These are phyloP conservation scores for Fonsecaea pugnacius DNA, from an alignment of 2,329 filamentous ascomycete species.

Conservation along the genomic window DNA sequence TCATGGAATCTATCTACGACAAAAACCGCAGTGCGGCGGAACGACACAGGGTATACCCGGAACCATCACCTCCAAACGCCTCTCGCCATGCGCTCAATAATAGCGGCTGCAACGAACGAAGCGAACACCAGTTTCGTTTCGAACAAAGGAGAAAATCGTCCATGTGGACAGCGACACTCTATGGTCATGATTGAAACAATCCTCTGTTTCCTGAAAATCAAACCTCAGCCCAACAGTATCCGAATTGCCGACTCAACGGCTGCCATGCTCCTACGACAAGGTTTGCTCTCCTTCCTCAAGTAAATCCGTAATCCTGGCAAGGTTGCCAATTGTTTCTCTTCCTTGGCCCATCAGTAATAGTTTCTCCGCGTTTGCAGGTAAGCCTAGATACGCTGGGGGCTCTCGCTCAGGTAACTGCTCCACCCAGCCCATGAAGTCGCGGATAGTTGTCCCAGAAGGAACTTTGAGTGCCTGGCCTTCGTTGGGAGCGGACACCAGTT, in stretches of 20 bases:
- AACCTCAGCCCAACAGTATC: neutral
- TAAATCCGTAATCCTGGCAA: constrained; percentile 82
- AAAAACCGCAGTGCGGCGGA: constrained; percentile 9
- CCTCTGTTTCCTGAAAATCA: constrained; percentile 1
- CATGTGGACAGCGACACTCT: constrained; percentile 18
- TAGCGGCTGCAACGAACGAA: constrained; percentile 1
- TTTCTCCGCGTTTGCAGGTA: constrained; percentile 97
- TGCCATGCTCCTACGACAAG: constrained; percentile 41
- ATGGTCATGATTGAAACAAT: constrained; percentile 9
- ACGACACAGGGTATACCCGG: constrained; percentile 25
- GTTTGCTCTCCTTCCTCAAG: constrained; percentile 93
- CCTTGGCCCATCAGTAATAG: constrained; percentile 87
- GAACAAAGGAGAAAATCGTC: constrained; percentile 13
- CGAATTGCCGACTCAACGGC: neutral
- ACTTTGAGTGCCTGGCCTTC: constrained; percentile 68
- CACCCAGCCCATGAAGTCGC: constrained; percentile 90
- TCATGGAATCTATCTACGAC: constrained; percentile 23
- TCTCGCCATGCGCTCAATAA: constrained; percentile 16
- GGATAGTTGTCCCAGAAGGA: constrained; percentile 77
- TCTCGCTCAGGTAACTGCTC: constrained; percentile 90
- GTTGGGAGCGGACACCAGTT: constrained; percentile 71
- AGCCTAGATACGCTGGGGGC: constrained; percentile 89
- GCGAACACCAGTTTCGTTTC: constrained; percentile 1
- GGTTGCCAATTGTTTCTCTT: constrained; percentile 77
- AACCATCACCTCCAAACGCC: constrained; percentile 14